Base-by-base conservation (phyloP, 2,329 filamentous ascomycete species). In the Mariannaea sp. region DNA sequence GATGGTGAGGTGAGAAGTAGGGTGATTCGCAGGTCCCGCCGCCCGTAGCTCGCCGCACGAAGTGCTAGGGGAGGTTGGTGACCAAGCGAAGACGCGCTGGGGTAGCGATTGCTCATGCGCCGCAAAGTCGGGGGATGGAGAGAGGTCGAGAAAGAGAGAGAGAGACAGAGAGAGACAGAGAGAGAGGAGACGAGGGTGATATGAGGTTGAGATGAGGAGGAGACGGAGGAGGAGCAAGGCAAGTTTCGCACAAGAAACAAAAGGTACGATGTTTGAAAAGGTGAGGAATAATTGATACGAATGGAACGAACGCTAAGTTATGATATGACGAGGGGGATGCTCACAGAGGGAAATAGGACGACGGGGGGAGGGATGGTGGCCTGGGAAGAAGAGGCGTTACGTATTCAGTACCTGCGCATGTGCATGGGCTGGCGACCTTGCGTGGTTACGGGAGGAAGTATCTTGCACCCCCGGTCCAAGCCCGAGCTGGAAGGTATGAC, bases 1-100 rank as follows among this genome's bases (percentile, higher is more conserved):
- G 19, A 51, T 40, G 49, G 47, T 53, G 58, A 65, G 47, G 55
- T 56, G 59, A 58, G 58, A 50, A 22, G 46, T 59, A 55, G 58
- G 58, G 56, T 55, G 55, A 55, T 56, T 44, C 39, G 39, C 19
- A 44, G 33, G 44, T 53, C 44, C 45, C 45, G 46, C 29, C 49
- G 40, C 47, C 30, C 19, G 47, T 42, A 33, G 38, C 38, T 26
- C 47, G 47, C 47, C 47, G 47, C 43, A 30, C 47, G 30, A 49
- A n/a, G 33, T 26, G 29, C 33, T 45, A 20, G 38, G 39, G 49
- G 22, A 45, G 45, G 41, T 12, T 49, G 30, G 35, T 45, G 40
- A 44, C 36, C 36, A 24, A 17, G 35, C 45, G 26, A 36, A 26
- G 10, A 40, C 42, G 27, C 17, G n/a, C n/a, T 19, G 24, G 27